Conservation (phyloP, 306 rosid genomes). For the Heteromeles arbutifolia region DNA sequence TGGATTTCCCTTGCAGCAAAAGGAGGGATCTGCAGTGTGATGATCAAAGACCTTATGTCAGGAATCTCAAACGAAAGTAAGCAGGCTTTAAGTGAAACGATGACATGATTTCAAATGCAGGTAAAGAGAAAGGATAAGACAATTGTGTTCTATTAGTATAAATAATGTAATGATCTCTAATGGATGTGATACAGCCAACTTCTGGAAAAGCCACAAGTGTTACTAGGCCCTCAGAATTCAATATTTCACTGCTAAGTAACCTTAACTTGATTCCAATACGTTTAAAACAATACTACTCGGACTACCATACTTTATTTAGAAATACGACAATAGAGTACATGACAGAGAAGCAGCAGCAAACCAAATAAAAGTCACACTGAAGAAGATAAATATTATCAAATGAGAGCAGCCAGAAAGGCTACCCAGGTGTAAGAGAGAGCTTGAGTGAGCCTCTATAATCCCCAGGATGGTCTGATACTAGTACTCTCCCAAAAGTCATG, state of each 20-base stretch:
- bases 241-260: neutral
- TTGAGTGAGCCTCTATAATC: conserved; percentile 64
- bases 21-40: conserved; percentile 52
- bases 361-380: neutral
- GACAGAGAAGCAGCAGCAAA: neutral
- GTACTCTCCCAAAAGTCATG: conserved; percentile 69
- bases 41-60: conserved; percentile 10
- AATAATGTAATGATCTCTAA: neutral
- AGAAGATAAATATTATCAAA: neutral
- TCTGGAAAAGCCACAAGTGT: neutral
- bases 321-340: neutral
- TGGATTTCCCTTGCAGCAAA: conserved; percentile 66
- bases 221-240: neutral
- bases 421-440: conserved; percentile 85
- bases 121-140: neutral
- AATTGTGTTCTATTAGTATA: neutral
- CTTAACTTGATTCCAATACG: neutral
- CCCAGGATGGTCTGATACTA: conserved; percentile 66
- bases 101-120: neutral
- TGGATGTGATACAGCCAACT: neutral
- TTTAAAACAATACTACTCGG: neutral
- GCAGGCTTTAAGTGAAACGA: neutral
- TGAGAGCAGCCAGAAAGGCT: conserved; percentile 17
- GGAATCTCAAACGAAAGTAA: neutral
- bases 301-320: neutral